Percentiles rank a stretch among this genome's conserved stretches.
phyloP scores from a whole-genome alignment of 352 stramenopile genomes.

The Blastocystis sp. region DNA sequence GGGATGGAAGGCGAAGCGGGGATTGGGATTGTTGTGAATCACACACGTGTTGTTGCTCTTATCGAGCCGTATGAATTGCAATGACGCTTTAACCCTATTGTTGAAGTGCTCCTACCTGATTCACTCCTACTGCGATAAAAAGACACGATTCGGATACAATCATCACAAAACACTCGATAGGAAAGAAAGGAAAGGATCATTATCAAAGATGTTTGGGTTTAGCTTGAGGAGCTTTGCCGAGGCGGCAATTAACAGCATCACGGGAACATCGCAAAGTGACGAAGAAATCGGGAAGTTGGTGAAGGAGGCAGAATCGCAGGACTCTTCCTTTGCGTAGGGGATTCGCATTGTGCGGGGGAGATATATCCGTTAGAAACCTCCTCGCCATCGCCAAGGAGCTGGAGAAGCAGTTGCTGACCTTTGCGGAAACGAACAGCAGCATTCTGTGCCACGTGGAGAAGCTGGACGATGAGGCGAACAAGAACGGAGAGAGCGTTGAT shows the following conservation, averaged over 20 bases:
- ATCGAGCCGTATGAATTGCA: no score
- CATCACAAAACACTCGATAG: constrained; percentile 10
- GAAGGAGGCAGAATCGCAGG: constrained; percentile 18
- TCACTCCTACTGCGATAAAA: no score
- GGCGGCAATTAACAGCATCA: constrained; percentile 18
- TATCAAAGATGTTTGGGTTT: constrained; percentile 30
- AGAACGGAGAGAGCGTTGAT: background rate
- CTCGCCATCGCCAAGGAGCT: constrained; percentile 16
- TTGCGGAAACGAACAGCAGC: constrained; percentile 19
- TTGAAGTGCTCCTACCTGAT: no score
- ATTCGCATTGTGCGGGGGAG: background rate
- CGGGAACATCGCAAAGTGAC: background rate
- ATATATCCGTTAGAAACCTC: constrained; percentile 1
- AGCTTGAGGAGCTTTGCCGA: constrained; percentile 4
- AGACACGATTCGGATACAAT: no score
- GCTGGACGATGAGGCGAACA: background rate
- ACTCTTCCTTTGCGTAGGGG: constrained; percentile 5
- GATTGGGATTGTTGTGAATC: no score
- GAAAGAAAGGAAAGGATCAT: background rate
- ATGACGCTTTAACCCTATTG: no score
- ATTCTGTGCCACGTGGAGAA: constrained; percentile 13
- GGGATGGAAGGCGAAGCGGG: no score
- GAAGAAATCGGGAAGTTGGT: constrained; percentile 43
- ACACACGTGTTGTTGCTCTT: no score
- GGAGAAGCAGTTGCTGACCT: constrained; percentile 27